Conservation (phyloP, 805 yeast species). For the Myxozyma monticola region DNA sequence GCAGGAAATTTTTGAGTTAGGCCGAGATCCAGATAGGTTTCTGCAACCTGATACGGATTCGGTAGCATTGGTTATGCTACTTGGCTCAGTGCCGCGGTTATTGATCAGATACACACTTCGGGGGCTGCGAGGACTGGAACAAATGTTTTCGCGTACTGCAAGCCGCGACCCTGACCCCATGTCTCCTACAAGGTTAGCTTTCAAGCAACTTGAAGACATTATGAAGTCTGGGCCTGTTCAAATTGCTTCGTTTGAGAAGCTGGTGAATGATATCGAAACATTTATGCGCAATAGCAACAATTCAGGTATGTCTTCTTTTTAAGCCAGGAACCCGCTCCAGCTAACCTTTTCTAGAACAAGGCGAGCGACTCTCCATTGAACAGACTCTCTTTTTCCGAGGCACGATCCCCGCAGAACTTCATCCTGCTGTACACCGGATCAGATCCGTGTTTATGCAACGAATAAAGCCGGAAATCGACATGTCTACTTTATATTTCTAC, state of each 20-base stretch:
- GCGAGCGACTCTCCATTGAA: constrained; percentile 53
- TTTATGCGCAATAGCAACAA: constrained; percentile 37
- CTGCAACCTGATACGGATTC: constrained; percentile 37
- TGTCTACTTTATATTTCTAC: constrained; percentile 59
- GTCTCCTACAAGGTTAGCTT: constrained; percentile 35
- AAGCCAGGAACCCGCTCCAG: too few species aligned
- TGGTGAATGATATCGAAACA: constrained; percentile 44
- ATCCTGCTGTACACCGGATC: constrained; percentile 41
- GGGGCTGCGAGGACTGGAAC: constrained; percentile 43
- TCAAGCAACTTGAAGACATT: constrained; percentile 36
- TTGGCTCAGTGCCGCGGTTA: constrained; percentile 41
- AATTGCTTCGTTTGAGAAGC: constrained; percentile 39
- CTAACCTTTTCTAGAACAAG: too few species aligned
- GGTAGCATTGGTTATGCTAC: constrained; percentile 38
- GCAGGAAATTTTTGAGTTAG: constrained; percentile 55
- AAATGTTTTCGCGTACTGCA: constrained; percentile 30
- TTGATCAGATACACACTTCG: constrained; percentile 41
- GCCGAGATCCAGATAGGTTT: constrained; percentile 20
- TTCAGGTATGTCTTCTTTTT: constrained; percentile 16
- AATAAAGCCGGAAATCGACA: constrained; percentile 48
- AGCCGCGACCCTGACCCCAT: constrained; percentile 34
- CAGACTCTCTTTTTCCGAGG: constrained; percentile 65
- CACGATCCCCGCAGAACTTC: constrained; percentile 50
- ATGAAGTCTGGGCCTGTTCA: constrained; percentile 37
- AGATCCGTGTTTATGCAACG: constrained; percentile 50